Conservation (phyloP, 1,139 yeast genomes). For the Protomyces gravidus region DNA sequence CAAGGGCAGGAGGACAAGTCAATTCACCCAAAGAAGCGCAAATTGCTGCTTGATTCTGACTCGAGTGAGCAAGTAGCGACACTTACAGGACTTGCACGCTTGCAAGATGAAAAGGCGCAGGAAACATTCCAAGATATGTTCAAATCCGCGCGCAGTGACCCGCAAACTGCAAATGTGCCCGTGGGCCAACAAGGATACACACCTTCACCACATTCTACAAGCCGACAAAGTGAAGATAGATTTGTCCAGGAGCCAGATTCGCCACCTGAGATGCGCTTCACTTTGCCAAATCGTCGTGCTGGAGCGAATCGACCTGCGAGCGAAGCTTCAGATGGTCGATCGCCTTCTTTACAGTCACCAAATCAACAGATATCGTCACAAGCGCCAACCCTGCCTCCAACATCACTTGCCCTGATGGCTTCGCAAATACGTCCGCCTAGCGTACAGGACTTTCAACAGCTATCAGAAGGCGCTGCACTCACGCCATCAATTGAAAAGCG, state of each 20-base stretch:
- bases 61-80: constrained; percentile 9
- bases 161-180: background rate
- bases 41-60: constrained; percentile 15
- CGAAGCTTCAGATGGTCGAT: background rate
- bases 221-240: background rate
- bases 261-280: constrained; percentile 8
- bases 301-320: background rate
- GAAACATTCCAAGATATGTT: constrained; percentile 27
- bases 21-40: constrained; percentile 22
- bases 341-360: background rate
- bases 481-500: constrained; percentile 12
- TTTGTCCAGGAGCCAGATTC: background rate
- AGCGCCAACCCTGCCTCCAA: background rate
- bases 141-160: constrained; percentile 18
- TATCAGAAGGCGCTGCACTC: background rate
- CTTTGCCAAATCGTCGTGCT: constrained; percentile 8
- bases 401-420: background rate
- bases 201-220: background rate
- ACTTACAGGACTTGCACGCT: background rate
- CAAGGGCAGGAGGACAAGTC: constrained; percentile 12
- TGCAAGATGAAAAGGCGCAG: constrained; percentile 15
- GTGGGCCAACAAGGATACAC: background rate
- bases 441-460: background rate
- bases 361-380: background rate
- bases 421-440: background rate